Conservation (phyloP, 2,329 filamentous ascomycete genomes). For the Fusarium sp. region DNA sequence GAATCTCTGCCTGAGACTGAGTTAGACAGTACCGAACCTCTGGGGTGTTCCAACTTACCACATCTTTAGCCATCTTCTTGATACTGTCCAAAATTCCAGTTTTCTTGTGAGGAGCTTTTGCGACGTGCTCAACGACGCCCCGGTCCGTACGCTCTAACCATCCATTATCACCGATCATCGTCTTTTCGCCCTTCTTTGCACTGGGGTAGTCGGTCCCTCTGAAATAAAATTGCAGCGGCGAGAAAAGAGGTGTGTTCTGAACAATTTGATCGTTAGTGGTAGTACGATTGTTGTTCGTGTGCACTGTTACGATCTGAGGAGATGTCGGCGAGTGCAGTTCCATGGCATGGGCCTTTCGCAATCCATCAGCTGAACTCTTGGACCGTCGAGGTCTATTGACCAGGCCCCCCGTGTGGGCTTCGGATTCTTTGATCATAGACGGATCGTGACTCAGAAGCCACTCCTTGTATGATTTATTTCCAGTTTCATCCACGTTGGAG, state of each 20-base stretch:
- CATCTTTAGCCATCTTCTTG: slow-evolving; percentile 65
- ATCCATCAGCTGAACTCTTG: slow-evolving; percentile 46
- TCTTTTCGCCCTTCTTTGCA: slow-evolving; percentile 59
- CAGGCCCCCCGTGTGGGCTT: slow-evolving; percentile 20
- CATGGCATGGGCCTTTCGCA: slow-evolving; percentile 24
- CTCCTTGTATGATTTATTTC: slow-evolving; percentile 43
- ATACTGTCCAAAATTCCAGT: slow-evolving; percentile 58
- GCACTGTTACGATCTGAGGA: slow-evolving; percentile 27
- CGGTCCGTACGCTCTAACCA: slow-evolving; percentile 63
- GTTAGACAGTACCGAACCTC: background rate
- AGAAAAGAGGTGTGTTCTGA: slow-evolving; percentile 50
- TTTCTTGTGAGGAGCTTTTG: slow-evolving; percentile 52
- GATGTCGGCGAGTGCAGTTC: slow-evolving; percentile 26
- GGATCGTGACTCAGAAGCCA: slow-evolving; percentile 43
- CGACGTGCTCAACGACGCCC: slow-evolving; percentile 34
- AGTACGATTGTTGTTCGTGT: slow-evolving; percentile 6
- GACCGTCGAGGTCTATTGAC: slow-evolving; percentile 43
- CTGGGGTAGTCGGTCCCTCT: slow-evolving; percentile 53
- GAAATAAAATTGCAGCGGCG: slow-evolving; percentile 58
- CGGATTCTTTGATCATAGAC: slow-evolving; percentile 30
- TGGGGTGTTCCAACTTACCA: slow-evolving; percentile 54
- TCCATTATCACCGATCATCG: slow-evolving; percentile 65
- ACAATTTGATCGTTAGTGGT: slow-evolving; percentile 4
- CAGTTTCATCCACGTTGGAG: slow-evolving; percentile 34
- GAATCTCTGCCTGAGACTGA: slow-evolving; percentile 51